Conservation (phyloP, 768 basidiomycete genomes). For the Rhizopogon rudus region DNA sequence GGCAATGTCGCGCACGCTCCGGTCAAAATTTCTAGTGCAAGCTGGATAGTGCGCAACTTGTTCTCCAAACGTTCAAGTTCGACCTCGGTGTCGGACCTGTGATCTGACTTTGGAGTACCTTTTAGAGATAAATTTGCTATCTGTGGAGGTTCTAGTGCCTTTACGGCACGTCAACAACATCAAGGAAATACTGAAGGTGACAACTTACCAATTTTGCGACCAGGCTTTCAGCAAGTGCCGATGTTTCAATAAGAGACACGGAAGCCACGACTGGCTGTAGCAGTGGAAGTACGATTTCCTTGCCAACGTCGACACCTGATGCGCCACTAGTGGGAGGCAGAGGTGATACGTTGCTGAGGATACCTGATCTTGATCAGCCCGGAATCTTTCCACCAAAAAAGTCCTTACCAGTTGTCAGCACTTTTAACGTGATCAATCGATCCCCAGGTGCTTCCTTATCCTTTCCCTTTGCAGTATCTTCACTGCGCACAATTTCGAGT, state of each 20-base stretch:
- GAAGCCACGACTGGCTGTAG: slow-evolving; percentile 63
- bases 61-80: slow-evolving; percentile 73
- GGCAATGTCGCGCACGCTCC: slow-evolving; percentile 85
- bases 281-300: slow-evolving; percentile 65
- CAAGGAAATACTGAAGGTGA: neutral
- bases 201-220: slow-evolving; percentile 44
- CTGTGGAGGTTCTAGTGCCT: slow-evolving; percentile 44
- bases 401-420: slow-evolving; percentile 65
- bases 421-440: slow-evolving; percentile 47
- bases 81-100: slow-evolving; percentile 62
- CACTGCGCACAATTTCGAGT: slow-evolving; percentile 50
- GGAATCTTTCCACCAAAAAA: neutral
- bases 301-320: slow-evolving; percentile 64
- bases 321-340: slow-evolving; percentile 62
- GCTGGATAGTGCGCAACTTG: slow-evolving; percentile 65
- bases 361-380: slow-evolving; percentile 40
- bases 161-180: slow-evolving; percentile 1
- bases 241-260: slow-evolving; percentile 46
- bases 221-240: slow-evolving; percentile 46
- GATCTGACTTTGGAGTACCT: slow-evolving; percentile 69
- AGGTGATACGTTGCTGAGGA: slow-evolving; percentile 72
- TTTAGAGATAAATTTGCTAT: slow-evolving; percentile 58
- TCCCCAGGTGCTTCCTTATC: slow-evolving; percentile 42
- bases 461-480: slow-evolving; percentile 28
- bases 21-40: slow-evolving; percentile 86